Percentiles rank a stretch among this genome's conserved stretches.
phyloP scores from a whole-genome alignment of 352 stramenopile species.

The Peronosclerospora sorghi region DNA sequence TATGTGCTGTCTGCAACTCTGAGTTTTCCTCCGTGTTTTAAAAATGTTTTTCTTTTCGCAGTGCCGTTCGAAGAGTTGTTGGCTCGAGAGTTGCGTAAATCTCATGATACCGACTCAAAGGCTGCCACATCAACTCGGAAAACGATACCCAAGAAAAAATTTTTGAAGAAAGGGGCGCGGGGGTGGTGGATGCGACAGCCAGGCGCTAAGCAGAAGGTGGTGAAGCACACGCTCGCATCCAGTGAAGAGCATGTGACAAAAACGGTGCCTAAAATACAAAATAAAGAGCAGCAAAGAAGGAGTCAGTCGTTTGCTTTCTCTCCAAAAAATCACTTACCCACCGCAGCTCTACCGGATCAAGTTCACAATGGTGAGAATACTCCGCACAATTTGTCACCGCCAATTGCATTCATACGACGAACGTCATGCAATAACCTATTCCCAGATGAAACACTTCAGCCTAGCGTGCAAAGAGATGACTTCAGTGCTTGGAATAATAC shows the following conservation, averaged over 20 bases:
- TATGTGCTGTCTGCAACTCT: not conserved
- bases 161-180: conserved; percentile 62
- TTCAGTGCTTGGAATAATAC: conserved; percentile 15
- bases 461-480: conserved; percentile 3
- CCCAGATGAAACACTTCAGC: too few relatives aligned
- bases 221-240: conserved; percentile 49
- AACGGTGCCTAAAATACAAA: not conserved
- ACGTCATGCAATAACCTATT: too few relatives aligned
- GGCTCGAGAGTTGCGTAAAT: conserved; percentile 47
- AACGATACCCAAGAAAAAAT: conserved; percentile 33
- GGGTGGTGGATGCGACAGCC: conserved; percentile 77
- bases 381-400: conserved; percentile 10
- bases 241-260: conserved; percentile 11
- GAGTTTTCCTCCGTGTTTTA: not conserved
- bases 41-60: conserved; percentile 9
- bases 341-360: not conserved
- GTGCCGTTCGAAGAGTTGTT: conserved; percentile 64
- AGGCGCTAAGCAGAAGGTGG: conserved; percentile 37
- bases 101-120: conserved; percentile 3
- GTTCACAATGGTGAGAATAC: not conserved
- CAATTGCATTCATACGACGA: conserved; percentile 7
- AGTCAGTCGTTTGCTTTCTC: too few relatives aligned
- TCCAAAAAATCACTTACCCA: too few relatives aligned
- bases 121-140: not conserved
- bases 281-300: not conserved